These are phyloP conservation scores for Saturnispora kantuleensis DNA, from an alignment of 805 yeast genomes.

Conservation along the genomic window DNA sequence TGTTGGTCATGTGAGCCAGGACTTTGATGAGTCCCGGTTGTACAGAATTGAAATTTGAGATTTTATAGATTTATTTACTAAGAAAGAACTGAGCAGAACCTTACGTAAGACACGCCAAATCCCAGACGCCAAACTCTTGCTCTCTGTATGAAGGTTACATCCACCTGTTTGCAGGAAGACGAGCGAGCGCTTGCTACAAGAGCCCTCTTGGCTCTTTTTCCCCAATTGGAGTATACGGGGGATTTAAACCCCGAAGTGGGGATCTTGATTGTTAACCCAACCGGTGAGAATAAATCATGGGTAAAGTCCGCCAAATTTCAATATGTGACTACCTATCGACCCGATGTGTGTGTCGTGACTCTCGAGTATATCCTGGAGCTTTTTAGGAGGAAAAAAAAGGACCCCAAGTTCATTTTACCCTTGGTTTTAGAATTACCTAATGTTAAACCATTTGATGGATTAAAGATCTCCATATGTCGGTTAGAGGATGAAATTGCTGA, in stretches of 20 bases:
- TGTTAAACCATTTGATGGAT: conserved; percentile 35
- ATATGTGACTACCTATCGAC: conserved; percentile 38
- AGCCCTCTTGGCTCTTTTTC: conserved; percentile 12
- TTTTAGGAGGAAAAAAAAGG: conserved; percentile 33
- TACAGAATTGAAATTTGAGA: conserved; percentile 14
- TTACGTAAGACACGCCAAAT: too few species aligned
- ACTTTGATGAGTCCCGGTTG: conserved; percentile 24
- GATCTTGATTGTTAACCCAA: conserved; percentile 19
- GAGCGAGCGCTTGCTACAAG: conserved; percentile 14
- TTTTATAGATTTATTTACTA: conserved; percentile 5
- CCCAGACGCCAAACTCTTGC: too few species aligned
- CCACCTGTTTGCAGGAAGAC: conserved; percentile 18
- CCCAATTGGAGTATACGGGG: conserved; percentile 14
- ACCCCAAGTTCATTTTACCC: conserved; percentile 3
- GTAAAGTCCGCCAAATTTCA: conserved; percentile 41
- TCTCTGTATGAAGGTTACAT: conserved; percentile 15
- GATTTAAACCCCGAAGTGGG: conserved; percentile 23
- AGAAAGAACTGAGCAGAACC: not conserved
- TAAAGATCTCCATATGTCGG: conserved; percentile 32
- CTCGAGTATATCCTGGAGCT: conserved; percentile 46
- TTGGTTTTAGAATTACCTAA: conserved; percentile 6
- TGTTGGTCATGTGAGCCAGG: conserved; percentile 45
- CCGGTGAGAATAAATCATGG: conserved; percentile 17
- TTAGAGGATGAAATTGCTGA: conserved; percentile 13
- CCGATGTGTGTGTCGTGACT: conserved; percentile 47